A percentile compares a stretch with the other conserved stretches of the same genome.
These are phyloP conservation scores for Cunninghamia lanceolata DNA, from an alignment of 75 land plant genomes.

Conservation along the genomic window DNA sequence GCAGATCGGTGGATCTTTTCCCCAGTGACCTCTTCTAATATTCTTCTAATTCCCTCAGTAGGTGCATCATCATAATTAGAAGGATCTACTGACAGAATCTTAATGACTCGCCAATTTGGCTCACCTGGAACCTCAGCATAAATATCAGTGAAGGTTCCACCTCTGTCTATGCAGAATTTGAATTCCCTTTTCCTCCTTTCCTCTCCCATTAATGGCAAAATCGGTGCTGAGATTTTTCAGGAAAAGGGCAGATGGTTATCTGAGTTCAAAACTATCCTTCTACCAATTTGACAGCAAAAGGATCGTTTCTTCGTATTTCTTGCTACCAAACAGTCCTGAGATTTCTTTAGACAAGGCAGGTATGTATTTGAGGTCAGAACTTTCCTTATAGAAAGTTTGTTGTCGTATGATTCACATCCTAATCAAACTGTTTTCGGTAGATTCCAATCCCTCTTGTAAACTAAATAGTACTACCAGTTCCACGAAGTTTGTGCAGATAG, in stretches of 20 bases:
- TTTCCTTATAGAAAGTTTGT: not conserved
- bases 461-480: not conserved
- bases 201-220: not conserved
- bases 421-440: not conserved
- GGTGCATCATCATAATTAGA: conserved; percentile 97
- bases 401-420: not conserved
- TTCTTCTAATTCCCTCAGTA: conserved; percentile 88
- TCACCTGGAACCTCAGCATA: conserved; percentile 97
- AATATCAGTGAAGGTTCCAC: conserved; percentile 99
- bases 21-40: conserved; percentile 81
- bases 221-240: not conserved
- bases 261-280: not conserved
- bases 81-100: conserved; percentile 95
- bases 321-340: not conserved
- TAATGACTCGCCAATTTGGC: conserved; percentile 60
- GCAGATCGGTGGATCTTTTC: conserved; percentile 62
- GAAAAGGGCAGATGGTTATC: not conserved
- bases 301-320: not conserved
- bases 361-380: not conserved
- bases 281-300: not conserved
- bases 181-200: conserved; percentile 48
- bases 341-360: not conserved
- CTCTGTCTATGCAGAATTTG: conserved; percentile 96
- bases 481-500: no score
- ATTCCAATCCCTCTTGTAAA: not conserved